Evolutionary conservation across 2,329 filamentous ascomycete species (phyloP).

Genomic region (Aspergillus cejpii): DNA sequence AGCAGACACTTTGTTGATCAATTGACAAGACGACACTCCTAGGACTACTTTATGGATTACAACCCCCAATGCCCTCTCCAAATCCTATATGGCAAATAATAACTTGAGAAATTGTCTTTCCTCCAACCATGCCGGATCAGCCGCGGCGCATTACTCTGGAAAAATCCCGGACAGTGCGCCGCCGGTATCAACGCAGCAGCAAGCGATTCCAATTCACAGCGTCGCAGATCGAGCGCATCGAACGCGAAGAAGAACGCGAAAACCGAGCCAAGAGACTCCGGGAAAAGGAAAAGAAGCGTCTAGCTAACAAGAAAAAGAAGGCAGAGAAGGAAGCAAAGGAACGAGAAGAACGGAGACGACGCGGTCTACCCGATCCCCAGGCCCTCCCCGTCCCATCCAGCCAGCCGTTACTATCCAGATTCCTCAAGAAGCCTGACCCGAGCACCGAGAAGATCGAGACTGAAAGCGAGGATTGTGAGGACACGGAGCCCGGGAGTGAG

Average conservation of each 20-base stretch:
- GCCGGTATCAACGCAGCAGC: slow-evolving; percentile 35
- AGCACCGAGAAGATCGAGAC: slow-evolving; percentile 1
- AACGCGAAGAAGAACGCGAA: slow-evolving; percentile 39
- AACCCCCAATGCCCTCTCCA: slow-evolving; percentile 1
- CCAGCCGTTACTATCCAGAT: slow-evolving; percentile 31
- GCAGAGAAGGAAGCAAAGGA: slow-evolving; percentile 30
- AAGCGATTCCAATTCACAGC: slow-evolving; percentile 32
- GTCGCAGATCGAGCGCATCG: slow-evolving; percentile 33
- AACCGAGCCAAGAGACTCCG: slow-evolving; percentile 36
- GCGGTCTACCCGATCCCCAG: slow-evolving; percentile 29
- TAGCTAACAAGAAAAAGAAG: slow-evolving; percentile 32
- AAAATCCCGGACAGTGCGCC: slow-evolving; percentile 36
- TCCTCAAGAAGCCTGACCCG: slow-evolving; percentile 19
- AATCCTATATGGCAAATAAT: slow-evolving; percentile 5
- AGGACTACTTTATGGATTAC: neutral
- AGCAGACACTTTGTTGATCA: neutral
- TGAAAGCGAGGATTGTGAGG: slow-evolving; percentile 4
- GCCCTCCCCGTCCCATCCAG: slow-evolving; percentile 28
- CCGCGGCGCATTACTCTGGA: slow-evolving; percentile 32
- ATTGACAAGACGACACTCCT: neutral
- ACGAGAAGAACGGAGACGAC: slow-evolving; percentile 30
- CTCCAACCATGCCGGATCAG: slow-evolving; percentile 25
- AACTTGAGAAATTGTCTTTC: neutral
- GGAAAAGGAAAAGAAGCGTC: slow-evolving; percentile 31
- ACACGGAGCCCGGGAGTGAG: slow-evolving; percentile 9